Conservation (phyloP, 805 yeast species). For the Candida pseudofarinosa region DNA sequence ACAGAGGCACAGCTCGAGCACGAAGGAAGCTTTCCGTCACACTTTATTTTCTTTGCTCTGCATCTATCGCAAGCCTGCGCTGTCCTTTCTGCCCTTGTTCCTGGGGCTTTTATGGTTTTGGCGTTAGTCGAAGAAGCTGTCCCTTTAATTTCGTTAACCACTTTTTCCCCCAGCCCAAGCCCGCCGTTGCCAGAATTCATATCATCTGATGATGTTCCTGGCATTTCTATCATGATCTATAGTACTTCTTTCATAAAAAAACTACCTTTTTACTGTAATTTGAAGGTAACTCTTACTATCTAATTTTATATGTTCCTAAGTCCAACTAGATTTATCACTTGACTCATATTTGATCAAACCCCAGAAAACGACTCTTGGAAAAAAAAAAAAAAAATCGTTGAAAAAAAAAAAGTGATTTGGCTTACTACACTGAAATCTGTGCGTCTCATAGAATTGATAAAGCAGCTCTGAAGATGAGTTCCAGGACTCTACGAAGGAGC, state of each 20-base stretch:
- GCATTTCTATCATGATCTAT: neutral
- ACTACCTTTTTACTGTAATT: neutral
- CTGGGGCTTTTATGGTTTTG: slow-evolving; percentile 62
- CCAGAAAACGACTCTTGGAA: neutral
- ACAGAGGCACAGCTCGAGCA: slow-evolving; percentile 82
- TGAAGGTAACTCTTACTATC: neutral
- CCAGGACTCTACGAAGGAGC: neutral
- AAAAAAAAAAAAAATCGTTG: neutral
- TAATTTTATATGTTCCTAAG: neutral
- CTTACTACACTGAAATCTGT: too few relatives aligned
- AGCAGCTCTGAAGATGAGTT: neutral
- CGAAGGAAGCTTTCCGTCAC: slow-evolving; percentile 67
- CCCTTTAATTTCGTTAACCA: slow-evolving; percentile 2
- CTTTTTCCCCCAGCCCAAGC: neutral
- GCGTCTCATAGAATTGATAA: too few relatives aligned
- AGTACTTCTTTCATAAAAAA: too few relatives aligned
- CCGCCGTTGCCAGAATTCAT: neutral
- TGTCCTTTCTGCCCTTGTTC: slow-evolving; percentile 60
- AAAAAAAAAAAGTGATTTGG: too few relatives aligned
- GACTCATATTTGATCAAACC: neutral
- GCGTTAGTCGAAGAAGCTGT: slow-evolving; percentile 15
- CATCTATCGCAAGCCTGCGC: slow-evolving; percentile 94
- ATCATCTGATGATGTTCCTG: neutral
- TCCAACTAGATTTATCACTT: neutral
- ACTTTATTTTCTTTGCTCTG: slow-evolving; percentile 71